Evolutionary conservation across 1,284 basidiomycete genomes (phyloP).

Genomic region (Sutorius eximius): DNA sequence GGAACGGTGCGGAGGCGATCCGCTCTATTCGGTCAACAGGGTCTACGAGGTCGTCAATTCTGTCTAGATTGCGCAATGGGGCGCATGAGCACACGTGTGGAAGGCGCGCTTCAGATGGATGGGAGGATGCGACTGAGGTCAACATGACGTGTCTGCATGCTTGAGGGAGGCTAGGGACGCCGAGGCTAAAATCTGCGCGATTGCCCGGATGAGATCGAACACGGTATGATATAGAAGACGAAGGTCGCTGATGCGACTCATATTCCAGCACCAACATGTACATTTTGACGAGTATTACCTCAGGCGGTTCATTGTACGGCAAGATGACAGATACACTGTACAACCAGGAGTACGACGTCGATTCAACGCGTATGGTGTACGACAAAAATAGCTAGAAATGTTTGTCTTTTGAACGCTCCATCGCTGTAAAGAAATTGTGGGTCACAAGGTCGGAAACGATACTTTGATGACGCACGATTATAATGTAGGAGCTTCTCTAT

Average conservation of each 20-base stretch:
- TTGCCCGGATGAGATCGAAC: background rate
- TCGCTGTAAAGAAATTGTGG: conserved; percentile 20
- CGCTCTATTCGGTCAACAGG: no score
- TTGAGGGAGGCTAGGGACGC: background rate
- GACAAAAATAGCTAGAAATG: conserved; percentile 12
- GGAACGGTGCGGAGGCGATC: no score
- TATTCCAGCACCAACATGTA: background rate
- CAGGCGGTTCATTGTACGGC: background rate
- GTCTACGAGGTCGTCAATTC: no score
- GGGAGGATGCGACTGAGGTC: conserved; percentile 4
- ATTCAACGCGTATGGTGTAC: conserved; percentile 7
- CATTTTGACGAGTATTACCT: background rate
- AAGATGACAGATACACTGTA: background rate
- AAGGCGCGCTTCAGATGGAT: conserved; percentile 10
- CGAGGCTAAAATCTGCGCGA: background rate
- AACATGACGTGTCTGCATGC: background rate
- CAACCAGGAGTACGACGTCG: conserved; percentile 2
- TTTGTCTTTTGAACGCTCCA: conserved; percentile 35
- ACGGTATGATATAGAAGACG: background rate
- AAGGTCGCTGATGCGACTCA: background rate
- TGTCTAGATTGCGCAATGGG: no score
- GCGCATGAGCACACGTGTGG: conserved; percentile 1
- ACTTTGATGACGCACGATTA: conserved; percentile 72
- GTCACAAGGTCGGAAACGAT: background rate
- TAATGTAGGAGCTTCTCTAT: conserved; percentile 96